Base-by-base conservation (phyloP, 805 yeast genomes). In the Candida ovalis region DNA sequence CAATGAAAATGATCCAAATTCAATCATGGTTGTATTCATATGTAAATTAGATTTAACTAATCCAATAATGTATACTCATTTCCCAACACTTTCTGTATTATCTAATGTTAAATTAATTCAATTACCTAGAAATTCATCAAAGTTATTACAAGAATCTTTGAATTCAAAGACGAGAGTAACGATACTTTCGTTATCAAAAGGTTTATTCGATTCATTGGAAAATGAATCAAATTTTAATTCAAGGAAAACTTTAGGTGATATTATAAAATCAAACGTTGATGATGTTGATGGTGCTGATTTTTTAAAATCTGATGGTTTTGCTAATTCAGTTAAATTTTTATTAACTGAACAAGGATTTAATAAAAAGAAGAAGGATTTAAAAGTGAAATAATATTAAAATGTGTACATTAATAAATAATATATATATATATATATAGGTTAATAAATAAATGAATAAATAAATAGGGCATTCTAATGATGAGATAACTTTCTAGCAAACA, bases 101-200 rank as follows among this genome's bases (percentile, higher is more conserved):
- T 74, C 86, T 0, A 69, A 75, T 0, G 81, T 81, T 3, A 82
- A 80, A 50, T 64, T 85, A 40, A 72, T 85, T 2, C 85, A 81
- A 51, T 66, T 86, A 23, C 90, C 90, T 1, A 71, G 69, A 47
- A 78, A 71, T 9, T 58, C 68, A 4, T 55, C 61, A 24, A 33
- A 23, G n/a, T 49, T 40, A 44, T 40, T 66, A 4, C 52, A 53
- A 21, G 25, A 45, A 6, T 55, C 58, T 3, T 38, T 64, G 15
- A 56, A 51, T 2, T 21, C 42, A 4, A 43, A 40, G 3, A 44
- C 40, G 12, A 40, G 51, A 5, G 48, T 50, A 17, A 64, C 58
- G 27, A 43, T 62, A 24, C 42, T 63, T 40, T 54, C 52, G 6
- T 23, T 63, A 21, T 28, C 49, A 8, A 51, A 46, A 32, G 55